These are phyloP conservation scores for Cryptosporidium parvum DNA, from an alignment of 169 alveolate genomes.

Conservation along the genomic window DNA sequence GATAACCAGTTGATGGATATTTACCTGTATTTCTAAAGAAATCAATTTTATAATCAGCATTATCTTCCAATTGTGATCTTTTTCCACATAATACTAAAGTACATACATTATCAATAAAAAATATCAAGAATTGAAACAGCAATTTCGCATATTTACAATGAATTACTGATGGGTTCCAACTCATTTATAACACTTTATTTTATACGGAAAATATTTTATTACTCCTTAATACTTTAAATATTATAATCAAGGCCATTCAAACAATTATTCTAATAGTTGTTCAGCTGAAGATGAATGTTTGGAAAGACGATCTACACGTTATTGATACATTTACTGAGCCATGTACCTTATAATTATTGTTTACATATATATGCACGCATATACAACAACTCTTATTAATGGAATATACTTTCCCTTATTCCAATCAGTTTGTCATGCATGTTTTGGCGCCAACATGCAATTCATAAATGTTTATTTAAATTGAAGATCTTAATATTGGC, in stretches of 20 bases:
- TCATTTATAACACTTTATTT: neutral
- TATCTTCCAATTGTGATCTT: conserved; percentile 1
- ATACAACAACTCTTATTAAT: neutral
- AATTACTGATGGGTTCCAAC: neutral
- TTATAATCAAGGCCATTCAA: neutral
- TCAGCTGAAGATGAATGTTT: neutral
- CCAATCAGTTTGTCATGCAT: neutral
- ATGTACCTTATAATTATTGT: too few species aligned
- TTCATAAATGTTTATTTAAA: neutral
- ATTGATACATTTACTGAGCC: neutral
- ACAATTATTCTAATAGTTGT: too few species aligned
- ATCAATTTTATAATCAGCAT: conserved; percentile 15
- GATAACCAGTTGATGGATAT: conserved; percentile 31
- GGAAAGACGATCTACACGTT: neutral
- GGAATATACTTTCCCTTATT: neutral
- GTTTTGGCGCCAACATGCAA: conserved; percentile 17
- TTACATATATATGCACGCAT: too few species aligned
- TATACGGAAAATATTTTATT: neutral
- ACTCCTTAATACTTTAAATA: too few species aligned
- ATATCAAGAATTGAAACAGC: neutral
- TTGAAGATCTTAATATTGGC: conserved; percentile 8
- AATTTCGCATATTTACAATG: neutral
- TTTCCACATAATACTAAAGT: neutral
- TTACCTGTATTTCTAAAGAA: conserved; percentile 47
- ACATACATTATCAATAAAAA: neutral